These are phyloP conservation scores for Mucuna pruriens DNA, from an alignment of 306 rosid species.

Conservation along the genomic window DNA sequence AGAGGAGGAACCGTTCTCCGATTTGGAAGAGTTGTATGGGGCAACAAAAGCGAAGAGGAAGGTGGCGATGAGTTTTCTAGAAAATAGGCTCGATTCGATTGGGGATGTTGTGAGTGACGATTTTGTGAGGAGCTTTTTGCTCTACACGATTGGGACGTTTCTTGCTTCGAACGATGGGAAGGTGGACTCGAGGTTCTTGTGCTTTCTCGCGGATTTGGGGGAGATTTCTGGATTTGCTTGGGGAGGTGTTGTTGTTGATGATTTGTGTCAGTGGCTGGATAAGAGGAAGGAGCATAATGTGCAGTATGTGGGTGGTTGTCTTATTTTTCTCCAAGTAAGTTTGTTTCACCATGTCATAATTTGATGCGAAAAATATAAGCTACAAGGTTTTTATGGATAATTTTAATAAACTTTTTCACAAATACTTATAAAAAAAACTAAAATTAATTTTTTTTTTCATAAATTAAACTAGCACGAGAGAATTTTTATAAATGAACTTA, in stretches of 20 bases:
- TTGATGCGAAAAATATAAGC: background rate
- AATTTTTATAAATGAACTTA: too few relatives aligned
- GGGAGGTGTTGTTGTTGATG: slow-evolving; percentile 54
- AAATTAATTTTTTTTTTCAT: too few relatives aligned
- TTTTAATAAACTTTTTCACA: too few relatives aligned
- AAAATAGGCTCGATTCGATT: slow-evolving; percentile 44
- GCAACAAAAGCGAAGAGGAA: slow-evolving; percentile 46
- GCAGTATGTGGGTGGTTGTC: slow-evolving; percentile 58
- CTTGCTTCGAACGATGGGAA: slow-evolving; percentile 49
- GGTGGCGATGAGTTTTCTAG: slow-evolving; percentile 42
- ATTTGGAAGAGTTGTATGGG: slow-evolving; percentile 45
- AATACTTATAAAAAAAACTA: too few relatives aligned
- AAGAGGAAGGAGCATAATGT: slow-evolving; percentile 55
- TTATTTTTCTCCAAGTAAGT: slow-evolving; percentile 59
- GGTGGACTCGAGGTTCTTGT: slow-evolving; percentile 52
- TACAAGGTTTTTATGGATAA: background rate
- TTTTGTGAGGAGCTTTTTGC: slow-evolving; percentile 52
- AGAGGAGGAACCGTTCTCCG: slow-evolving; percentile 44
- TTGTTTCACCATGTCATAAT: slow-evolving; percentile 28
- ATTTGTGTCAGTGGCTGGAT: slow-evolving; percentile 52
- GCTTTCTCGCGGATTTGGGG: slow-evolving; percentile 40
- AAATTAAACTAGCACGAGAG: too few relatives aligned
- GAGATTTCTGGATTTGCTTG: slow-evolving; percentile 45
- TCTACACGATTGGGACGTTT: slow-evolving; percentile 48
- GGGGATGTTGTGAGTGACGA: slow-evolving; percentile 46